These are phyloP conservation scores for Calocera viscosa DNA, from an alignment of 768 basidiomycete species.

Conservation along the genomic window DNA sequence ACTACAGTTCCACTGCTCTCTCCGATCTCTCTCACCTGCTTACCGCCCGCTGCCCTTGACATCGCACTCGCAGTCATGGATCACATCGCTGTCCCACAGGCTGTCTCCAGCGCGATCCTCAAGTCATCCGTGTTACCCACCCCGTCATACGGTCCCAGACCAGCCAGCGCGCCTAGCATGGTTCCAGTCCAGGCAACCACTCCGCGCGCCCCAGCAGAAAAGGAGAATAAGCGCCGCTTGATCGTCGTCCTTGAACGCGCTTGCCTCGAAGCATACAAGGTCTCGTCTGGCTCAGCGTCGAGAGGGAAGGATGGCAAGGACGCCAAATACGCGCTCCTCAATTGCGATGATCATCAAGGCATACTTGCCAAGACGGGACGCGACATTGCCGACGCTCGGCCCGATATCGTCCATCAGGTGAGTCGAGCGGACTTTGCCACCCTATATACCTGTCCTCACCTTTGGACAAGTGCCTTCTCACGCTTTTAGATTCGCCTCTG, in stretches of 20 bases:
- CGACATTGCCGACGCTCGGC: slow-evolving; percentile 97
- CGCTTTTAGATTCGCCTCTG: slow-evolving; percentile 89
- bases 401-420: slow-evolving; percentile 98
- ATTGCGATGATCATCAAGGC: slow-evolving; percentile 98
- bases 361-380: slow-evolving; percentile 94
- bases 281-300: slow-evolving; percentile 44
- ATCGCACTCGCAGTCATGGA: neutral
- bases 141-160: neutral
- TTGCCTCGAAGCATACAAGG: slow-evolving; percentile 87
- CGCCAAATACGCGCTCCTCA: slow-evolving; percentile 90
- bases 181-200: slow-evolving; percentile 73
- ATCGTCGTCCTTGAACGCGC: slow-evolving; percentile 90
- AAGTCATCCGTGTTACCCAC: neutral
- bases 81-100: neutral
- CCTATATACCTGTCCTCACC: neutral
- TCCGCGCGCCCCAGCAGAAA: slow-evolving; percentile 29
- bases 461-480: slow-evolving; percentile 74
- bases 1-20: too few species aligned
- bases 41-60: too few species aligned
- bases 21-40: too few species aligned
- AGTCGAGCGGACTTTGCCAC: slow-evolving; percentile 18
- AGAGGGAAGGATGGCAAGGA: slow-evolving; percentile 36
- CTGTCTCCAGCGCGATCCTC: neutral
- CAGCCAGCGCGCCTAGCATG: slow-evolving; percentile 42
- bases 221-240: slow-evolving; percentile 45